Evolutionary conservation across 2,329 filamentous ascomycete genomes (phyloP).

Genomic region (Malbranchea zuffiana): DNA sequence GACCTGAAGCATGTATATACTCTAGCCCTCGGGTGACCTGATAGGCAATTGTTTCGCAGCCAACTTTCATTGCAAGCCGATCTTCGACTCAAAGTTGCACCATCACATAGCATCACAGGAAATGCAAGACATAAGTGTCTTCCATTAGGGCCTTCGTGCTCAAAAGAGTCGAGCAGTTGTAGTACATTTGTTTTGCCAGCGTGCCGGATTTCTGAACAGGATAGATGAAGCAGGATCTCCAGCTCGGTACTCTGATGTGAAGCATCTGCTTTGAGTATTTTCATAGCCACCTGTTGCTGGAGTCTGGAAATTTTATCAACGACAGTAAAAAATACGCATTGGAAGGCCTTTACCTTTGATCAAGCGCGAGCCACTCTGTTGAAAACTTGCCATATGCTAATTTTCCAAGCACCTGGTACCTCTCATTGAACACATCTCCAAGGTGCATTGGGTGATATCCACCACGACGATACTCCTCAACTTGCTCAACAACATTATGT

Average conservation of each 20-base stretch:
- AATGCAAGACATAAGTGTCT: conserved; percentile 20
- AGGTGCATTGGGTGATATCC: conserved; percentile 22
- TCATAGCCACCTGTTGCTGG: conserved; percentile 17
- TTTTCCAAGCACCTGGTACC: conserved; percentile 17
- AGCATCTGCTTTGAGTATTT: conserved; percentile 19
- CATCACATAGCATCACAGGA: conserved; percentile 19
- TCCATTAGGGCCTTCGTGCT: conserved; percentile 19
- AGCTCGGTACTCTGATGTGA: conserved; percentile 18
- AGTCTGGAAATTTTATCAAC: conserved; percentile 13
- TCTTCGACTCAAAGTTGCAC: conserved; percentile 15
- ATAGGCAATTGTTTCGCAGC: conserved; percentile 14
- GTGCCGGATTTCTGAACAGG: conserved; percentile 11
- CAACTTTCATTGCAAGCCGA: conserved; percentile 13
- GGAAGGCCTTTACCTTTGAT: conserved; percentile 11
- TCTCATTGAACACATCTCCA: conserved; percentile 16
- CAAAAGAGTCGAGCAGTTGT: conserved; percentile 19
- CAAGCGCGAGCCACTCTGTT: conserved; percentile 21
- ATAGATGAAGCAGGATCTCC: conserved; percentile 15
- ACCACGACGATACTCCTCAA: conserved; percentile 20
- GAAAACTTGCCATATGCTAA: conserved; percentile 16
- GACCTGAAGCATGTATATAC: conserved; percentile 14
- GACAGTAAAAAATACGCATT: conserved; percentile 4
- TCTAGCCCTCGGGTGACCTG: conserved; percentile 16
- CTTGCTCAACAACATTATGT: conserved; percentile 17
- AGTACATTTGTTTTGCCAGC: conserved; percentile 17